phyloP scores from a whole-genome alignment of 495 filamentous ascomycete species.

The Penicillium salamii region DNA sequence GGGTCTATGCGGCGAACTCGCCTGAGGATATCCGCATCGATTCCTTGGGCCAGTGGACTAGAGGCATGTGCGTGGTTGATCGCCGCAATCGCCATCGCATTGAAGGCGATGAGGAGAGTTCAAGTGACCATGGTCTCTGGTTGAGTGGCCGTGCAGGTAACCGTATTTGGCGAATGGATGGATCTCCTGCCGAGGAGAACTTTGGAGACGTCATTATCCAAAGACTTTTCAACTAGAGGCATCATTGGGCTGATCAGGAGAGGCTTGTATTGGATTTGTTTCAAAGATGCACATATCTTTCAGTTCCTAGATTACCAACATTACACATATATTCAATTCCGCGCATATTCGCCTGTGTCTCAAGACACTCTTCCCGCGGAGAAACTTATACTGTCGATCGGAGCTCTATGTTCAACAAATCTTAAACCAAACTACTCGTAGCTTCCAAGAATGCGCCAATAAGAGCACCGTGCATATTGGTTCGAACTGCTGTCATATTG shows the following conservation, averaged over 20 bases:
- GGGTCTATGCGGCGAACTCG: slow-evolving; percentile 40
- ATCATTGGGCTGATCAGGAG: not conserved
- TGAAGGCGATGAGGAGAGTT: slow-evolving; percentile 53
- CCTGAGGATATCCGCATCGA: slow-evolving; percentile 80
- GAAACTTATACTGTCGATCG: too few relatives aligned
- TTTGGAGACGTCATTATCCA: slow-evolving; percentile 46
- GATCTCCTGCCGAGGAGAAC: slow-evolving; percentile 38
- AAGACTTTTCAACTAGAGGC: slow-evolving; percentile 34
- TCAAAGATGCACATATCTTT: slow-evolving; percentile 1
- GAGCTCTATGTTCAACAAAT: not conserved
- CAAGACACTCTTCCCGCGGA: too few relatives aligned
- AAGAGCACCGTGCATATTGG: not conserved
- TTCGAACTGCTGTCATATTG: slow-evolving; percentile 4
- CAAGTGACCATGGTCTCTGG: slow-evolving; percentile 72
- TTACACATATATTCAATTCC: too few relatives aligned
- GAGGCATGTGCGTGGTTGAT: slow-evolving; percentile 86
- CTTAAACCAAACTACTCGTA: too few relatives aligned
- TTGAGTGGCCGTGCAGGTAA: slow-evolving; percentile 68
- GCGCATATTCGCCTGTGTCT: too few relatives aligned
- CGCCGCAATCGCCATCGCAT: slow-evolving; percentile 59
- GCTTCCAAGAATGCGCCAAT: not conserved
- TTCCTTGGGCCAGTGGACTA: slow-evolving; percentile 87
- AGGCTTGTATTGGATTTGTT: too few relatives aligned
- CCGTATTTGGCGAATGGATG: slow-evolving; percentile 65
- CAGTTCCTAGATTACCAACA: too few relatives aligned